A percentile compares a stretch with the other conserved stretches of the same genome.
These are phyloP conservation scores for Castanopsis chinensis DNA, from an alignment of 306 rosid species.

Conservation along the genomic window DNA sequence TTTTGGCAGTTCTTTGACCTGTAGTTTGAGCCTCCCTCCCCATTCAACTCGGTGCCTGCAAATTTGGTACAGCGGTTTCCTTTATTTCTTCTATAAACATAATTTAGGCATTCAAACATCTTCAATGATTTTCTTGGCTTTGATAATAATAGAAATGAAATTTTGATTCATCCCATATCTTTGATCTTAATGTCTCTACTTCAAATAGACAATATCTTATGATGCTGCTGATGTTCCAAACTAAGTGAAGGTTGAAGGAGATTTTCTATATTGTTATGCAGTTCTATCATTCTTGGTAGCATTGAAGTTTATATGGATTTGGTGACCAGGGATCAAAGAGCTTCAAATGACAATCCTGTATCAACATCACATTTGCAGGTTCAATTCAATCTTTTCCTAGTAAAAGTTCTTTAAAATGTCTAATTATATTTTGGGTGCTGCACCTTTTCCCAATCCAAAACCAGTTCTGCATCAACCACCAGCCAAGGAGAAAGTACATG, in stretches of 20 bases:
- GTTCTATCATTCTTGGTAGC: slow-evolving; percentile 23
- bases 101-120: not conserved
- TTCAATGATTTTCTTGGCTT: not conserved
- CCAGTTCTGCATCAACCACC: slow-evolving; percentile 1
- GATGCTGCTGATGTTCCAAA: not conserved
- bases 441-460: slow-evolving; percentile 22
- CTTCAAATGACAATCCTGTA: slow-evolving; percentile 13
- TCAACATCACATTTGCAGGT: slow-evolving; percentile 16
- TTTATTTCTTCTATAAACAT: not conserved
- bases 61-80: not conserved
- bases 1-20: slow-evolving; percentile 4
- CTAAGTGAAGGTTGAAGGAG: not conserved
- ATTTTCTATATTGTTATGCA: not conserved
- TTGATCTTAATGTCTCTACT: not conserved
- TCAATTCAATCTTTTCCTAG: not conserved
- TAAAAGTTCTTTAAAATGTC: slow-evolving; percentile 27
- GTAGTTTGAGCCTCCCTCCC: not conserved
- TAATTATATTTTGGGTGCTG: slow-evolving; percentile 17
- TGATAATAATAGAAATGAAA: not conserved
- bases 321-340: slow-evolving; percentile 12
- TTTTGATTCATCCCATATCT: not conserved
- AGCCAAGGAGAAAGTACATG: slow-evolving; percentile 9
- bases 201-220: not conserved
- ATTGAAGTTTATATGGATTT: slow-evolving; percentile 10
- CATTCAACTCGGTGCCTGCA: not conserved